Conservation (phyloP, 768 basidiomycete genomes). For the Boletus pseudopeckii region DNA sequence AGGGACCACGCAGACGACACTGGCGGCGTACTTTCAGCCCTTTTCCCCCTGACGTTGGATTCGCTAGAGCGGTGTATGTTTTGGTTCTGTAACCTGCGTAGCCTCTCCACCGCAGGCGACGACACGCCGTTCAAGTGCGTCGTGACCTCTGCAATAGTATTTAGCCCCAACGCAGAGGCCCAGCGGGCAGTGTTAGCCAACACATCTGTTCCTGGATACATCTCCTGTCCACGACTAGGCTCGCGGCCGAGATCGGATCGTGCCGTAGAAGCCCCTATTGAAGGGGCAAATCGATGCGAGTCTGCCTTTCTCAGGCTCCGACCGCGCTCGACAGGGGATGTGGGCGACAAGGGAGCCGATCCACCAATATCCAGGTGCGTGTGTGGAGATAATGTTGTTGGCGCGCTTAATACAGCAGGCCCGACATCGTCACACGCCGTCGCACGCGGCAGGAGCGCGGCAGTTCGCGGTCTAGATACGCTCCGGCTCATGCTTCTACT, state of each 20-base stretch:
- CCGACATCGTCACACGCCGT: slow-evolving; percentile 25
- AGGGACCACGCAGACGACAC: slow-evolving; percentile 22
- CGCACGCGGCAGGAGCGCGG: slow-evolving; percentile 23
- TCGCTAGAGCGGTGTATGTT: not conserved
- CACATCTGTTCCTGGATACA: slow-evolving; percentile 19
- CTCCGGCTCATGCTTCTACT: slow-evolving; percentile 40
- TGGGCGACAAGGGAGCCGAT: slow-evolving; percentile 19
- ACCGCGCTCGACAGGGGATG: slow-evolving; percentile 27
- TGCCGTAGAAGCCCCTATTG: slow-evolving; percentile 22
- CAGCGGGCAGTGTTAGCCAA: slow-evolving; percentile 29
- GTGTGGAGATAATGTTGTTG: slow-evolving; percentile 16
- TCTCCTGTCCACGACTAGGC: slow-evolving; percentile 16
- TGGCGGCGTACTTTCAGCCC: slow-evolving; percentile 31
- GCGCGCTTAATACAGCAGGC: slow-evolving; percentile 16
- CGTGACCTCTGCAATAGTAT: slow-evolving; percentile 22
- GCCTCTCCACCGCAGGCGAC: slow-evolving; percentile 17
- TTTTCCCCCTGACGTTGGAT: slow-evolving; percentile 8
- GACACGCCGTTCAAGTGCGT: slow-evolving; percentile 12
- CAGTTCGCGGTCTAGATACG: slow-evolving; percentile 37
- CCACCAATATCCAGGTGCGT: slow-evolving; percentile 29
- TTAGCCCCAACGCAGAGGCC: slow-evolving; percentile 23
- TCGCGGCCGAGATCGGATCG: slow-evolving; percentile 25
- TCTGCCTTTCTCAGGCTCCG: slow-evolving; percentile 24
- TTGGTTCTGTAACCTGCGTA: slow-evolving; percentile 21
- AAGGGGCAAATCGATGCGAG: slow-evolving; percentile 20